phyloP scores from a whole-genome alignment of 345 rosid genomes.

The Gossypium rotundifolium region DNA sequence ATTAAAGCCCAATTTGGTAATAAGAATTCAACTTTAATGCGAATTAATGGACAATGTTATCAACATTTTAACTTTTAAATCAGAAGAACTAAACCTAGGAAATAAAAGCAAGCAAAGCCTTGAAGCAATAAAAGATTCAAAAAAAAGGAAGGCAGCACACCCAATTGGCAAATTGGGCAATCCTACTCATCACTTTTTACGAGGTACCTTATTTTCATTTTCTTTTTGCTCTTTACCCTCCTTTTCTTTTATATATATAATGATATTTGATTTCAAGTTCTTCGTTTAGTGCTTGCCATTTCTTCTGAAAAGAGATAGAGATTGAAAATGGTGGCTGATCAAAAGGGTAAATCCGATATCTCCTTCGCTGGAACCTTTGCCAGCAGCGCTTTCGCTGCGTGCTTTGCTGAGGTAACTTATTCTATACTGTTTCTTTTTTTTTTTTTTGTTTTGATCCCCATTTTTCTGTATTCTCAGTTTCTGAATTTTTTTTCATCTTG shows the following conservation, averaged over 20 bases:
- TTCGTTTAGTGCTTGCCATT: neutral
- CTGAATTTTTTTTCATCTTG: neutral
- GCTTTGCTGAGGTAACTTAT: conserved; percentile 73
- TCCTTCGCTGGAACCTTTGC: conserved; percentile 77
- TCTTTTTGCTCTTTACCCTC: neutral
- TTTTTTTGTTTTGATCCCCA: neutral
- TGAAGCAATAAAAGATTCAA: neutral
- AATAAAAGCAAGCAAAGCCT: too few species aligned
- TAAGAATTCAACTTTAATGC: too few species aligned
- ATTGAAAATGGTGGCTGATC: conserved; percentile 69
- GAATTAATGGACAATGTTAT: too few species aligned
- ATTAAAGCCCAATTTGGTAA: too few species aligned
- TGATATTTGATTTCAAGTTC: conserved; percentile 1
- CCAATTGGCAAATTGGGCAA: conserved; percentile 9
- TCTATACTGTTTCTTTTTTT: neutral
- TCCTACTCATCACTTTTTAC: conserved; percentile 11
- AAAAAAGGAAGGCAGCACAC: neutral
- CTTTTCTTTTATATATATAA: neutral
- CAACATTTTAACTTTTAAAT: too few species aligned
- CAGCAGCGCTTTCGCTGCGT: conserved; percentile 93
- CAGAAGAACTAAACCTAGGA: too few species aligned
- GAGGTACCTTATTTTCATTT: conserved; percentile 3
- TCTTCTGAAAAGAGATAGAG: neutral
- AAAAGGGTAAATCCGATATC: conserved; percentile 66
- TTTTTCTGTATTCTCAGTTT: neutral